Conservation (phyloP, 2,329 filamentous ascomycete species). For the Immersiporthe knoxdaviesiana region DNA sequence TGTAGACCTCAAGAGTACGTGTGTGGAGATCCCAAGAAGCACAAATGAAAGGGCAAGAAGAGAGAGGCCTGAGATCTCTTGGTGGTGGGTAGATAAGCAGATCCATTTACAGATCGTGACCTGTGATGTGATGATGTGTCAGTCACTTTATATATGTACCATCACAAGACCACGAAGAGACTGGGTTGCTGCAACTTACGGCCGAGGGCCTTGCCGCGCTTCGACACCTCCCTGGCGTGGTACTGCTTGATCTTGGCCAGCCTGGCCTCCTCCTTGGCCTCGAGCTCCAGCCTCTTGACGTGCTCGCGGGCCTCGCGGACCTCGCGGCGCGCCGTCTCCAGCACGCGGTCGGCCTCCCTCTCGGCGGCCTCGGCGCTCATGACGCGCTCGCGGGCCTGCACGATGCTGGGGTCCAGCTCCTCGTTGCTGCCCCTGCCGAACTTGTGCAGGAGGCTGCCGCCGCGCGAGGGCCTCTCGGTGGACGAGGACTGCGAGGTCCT, state of each 20-base stretch:
- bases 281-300: slow-evolving; percentile 64
- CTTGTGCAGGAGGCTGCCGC: slow-evolving; percentile 48
- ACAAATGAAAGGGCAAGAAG: background rate
- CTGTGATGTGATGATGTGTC: background rate
- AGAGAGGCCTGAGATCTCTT: background rate
- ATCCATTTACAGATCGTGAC: background rate
- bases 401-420: slow-evolving; percentile 64
- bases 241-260: slow-evolving; percentile 70
- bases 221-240: slow-evolving; percentile 66
- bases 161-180: no score
- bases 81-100: background rate
- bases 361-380: slow-evolving; percentile 66
- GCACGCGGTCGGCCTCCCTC: slow-evolving; percentile 65
- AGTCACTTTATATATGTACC: background rate
- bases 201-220: slow-evolving; percentile 70
- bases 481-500: slow-evolving; percentile 35
- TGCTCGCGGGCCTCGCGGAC: slow-evolving; percentile 67
- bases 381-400: slow-evolving; percentile 64
- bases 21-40: background rate
- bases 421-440: slow-evolving; percentile 48
- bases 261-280: slow-evolving; percentile 67
- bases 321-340: slow-evolving; percentile 57
- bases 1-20: background rate
- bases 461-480: slow-evolving; percentile 37
- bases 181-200: slow-evolving; percentile 52